Evolutionary conservation across 257 asterid genomes (phyloP).

Genomic region (Vinca minor): DNA sequence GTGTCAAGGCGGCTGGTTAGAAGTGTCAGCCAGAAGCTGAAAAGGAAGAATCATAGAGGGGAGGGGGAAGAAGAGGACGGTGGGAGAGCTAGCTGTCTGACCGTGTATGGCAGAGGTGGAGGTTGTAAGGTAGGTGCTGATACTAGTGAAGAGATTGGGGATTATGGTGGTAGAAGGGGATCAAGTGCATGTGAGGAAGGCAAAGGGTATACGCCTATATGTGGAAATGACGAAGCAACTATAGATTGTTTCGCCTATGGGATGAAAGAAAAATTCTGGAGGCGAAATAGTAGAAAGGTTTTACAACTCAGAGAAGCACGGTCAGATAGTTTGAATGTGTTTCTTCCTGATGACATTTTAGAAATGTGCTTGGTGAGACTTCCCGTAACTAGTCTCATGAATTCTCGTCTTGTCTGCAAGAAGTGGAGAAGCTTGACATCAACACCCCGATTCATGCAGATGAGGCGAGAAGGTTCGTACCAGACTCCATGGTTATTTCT

Average conservation of each 20-base stretch:
- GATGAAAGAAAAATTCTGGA: slow-evolving; percentile 63
- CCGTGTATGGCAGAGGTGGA: slow-evolving; percentile 68
- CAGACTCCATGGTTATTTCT: slow-evolving; percentile 81
- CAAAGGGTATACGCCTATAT: slow-evolving; percentile 31
- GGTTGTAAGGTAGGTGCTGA: slow-evolving; percentile 97
- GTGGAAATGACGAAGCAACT: slow-evolving; percentile 48
- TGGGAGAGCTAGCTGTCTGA: slow-evolving; percentile 55
- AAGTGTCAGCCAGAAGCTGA: slow-evolving; percentile 74
- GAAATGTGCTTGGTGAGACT: slow-evolving; percentile 91
- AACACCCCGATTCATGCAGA: slow-evolving; percentile 61
- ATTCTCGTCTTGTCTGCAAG: slow-evolving; percentile 82
- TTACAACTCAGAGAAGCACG: slow-evolving; percentile 28
- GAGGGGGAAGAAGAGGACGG: slow-evolving; percentile 54
- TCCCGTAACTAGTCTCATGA: slow-evolving; percentile 65
- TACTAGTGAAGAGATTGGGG: slow-evolving; percentile 56
- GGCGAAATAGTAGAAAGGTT: slow-evolving; percentile 41
- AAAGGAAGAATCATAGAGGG: slow-evolving; percentile 43
- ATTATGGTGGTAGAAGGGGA: slow-evolving; percentile 47
- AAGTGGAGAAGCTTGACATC: slow-evolving; percentile 81
- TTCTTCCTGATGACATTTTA: slow-evolving; percentile 78
- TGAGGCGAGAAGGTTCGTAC: slow-evolving; percentile 57
- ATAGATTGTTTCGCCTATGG: slow-evolving; percentile 69
- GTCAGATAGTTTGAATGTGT: slow-evolving; percentile 41
- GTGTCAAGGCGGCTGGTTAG: slow-evolving; percentile 59
- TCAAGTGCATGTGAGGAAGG: slow-evolving; percentile 67